phyloP scores from a whole-genome alignment of 2,329 filamentous ascomycete species.

The Decorospora gaudefroyi region DNA sequence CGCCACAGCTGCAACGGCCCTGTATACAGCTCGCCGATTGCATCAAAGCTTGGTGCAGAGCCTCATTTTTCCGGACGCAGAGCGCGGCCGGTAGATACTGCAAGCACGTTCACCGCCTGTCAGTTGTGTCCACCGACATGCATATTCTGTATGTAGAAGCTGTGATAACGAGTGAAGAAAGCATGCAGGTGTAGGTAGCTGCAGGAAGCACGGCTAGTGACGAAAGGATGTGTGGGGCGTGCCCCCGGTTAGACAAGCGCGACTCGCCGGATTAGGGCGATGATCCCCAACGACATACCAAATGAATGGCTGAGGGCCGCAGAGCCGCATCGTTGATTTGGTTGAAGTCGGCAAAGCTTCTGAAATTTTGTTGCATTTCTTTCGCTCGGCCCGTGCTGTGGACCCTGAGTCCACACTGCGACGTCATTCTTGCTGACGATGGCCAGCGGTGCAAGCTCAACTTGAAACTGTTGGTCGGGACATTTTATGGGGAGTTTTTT shows the following conservation, averaged over 20 bases:
- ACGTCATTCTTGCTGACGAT: constrained; percentile 33
- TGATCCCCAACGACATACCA: constrained; percentile 4
- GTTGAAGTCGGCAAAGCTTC: constrained; percentile 14
- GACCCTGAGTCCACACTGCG: constrained; percentile 35
- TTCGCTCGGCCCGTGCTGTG: constrained; percentile 23
- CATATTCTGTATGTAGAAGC: constrained; percentile 16
- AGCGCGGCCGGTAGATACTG: constrained; percentile 32
- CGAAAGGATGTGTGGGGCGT: constrained; percentile 21
- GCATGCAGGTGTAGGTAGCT: constrained; percentile 14
- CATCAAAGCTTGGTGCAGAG: constrained; percentile 20
- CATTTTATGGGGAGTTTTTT: constrained; percentile 27
- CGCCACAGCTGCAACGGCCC: constrained; percentile 25
- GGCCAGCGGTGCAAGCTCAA: constrained; percentile 15
- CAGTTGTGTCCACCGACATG: constrained; percentile 9
- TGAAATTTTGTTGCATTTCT: no score
- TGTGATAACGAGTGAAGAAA: constrained; percentile 15
- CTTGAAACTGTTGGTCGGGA: constrained; percentile 43
- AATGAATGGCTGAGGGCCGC: constrained; percentile 13
- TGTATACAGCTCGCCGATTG: constrained; percentile 26
- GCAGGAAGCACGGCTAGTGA: constrained; percentile 26
- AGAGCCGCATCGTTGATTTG: constrained; percentile 22
- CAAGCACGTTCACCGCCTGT: constrained; percentile 21
- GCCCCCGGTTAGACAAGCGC: constrained; percentile 15
- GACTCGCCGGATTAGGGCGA: constrained; percentile 26
- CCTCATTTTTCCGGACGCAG: constrained; percentile 24